phyloP scores from a whole-genome alignment of 1,284 basidiomycete species.

The Psilocybe mexicana region DNA sequence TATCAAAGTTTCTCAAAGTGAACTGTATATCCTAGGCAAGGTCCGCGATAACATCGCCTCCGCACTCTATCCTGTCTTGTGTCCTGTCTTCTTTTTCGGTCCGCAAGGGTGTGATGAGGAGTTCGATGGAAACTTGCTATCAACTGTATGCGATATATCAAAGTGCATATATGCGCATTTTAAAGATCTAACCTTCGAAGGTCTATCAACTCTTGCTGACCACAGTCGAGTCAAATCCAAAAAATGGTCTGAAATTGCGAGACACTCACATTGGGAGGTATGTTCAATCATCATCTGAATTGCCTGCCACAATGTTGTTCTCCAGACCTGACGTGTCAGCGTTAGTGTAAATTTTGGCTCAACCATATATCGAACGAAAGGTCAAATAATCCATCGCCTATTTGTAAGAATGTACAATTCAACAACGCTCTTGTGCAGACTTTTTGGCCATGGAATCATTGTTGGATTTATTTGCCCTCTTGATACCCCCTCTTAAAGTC shows the following conservation, averaged over 20 bases:
- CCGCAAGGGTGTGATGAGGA: neutral
- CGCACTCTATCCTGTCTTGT: slow-evolving; percentile 16
- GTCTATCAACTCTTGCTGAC: slow-evolving; percentile 22
- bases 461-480: slow-evolving; percentile 53
- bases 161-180: slow-evolving; percentile 16
- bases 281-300: slow-evolving; percentile 2
- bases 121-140: slow-evolving; percentile 12
- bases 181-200: slow-evolving; percentile 10
- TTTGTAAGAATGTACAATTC: neutral
- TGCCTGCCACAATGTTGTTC: neutral
- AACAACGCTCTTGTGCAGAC: slow-evolving; percentile 34
- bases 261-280: slow-evolving; percentile 26
- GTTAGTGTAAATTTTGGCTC: slow-evolving; percentile 19
- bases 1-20: neutral
- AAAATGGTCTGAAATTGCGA: slow-evolving; percentile 18
- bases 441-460: slow-evolving; percentile 58
- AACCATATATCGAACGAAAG: slow-evolving; percentile 20
- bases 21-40: slow-evolving; percentile 4
- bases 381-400: neutral
- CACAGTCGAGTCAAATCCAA: slow-evolving; percentile 13
- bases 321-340: neutral
- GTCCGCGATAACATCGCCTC: slow-evolving; percentile 12
- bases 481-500: slow-evolving; percentile 48
- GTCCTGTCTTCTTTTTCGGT: slow-evolving; percentile 11
- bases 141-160: slow-evolving; percentile 8